Percentiles rank a stretch among this genome's conserved stretches.
Evolutionary conservation across 2,329 filamentous ascomycete genomes (phyloP).

Genomic region (Pleurostoma richardsiae): DNA sequence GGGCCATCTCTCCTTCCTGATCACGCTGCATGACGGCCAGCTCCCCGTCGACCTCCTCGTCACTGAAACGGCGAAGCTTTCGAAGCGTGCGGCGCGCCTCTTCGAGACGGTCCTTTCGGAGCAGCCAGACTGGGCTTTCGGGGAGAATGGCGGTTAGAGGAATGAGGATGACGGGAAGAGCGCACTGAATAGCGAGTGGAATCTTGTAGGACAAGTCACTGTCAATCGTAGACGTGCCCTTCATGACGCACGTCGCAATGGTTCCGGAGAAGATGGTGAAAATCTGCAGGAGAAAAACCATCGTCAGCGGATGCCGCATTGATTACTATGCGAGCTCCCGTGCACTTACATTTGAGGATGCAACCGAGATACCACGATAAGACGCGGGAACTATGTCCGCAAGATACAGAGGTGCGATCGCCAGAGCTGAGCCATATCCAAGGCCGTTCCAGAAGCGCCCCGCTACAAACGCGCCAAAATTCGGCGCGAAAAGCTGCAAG

Average conservation of each 20-base stretch:
- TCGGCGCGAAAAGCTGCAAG: conserved; percentile 27
- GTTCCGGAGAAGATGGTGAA: conserved; percentile 17
- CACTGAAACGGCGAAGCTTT: conserved; percentile 22
- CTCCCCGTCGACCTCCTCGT: conserved; percentile 22
- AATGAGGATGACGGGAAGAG: conserved; percentile 21
- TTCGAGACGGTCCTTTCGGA: conserved; percentile 19
- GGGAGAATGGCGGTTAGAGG: conserved; percentile 21
- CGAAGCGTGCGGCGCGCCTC: conserved; percentile 21
- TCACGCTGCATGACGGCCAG: conserved; percentile 21
- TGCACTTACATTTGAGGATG: conserved; percentile 17
- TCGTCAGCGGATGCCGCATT: not conserved
- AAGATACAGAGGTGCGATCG: conserved; percentile 27
- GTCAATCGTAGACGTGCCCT: conserved; percentile 17
- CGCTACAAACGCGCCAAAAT: conserved; percentile 23
- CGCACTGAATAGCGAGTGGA: conserved; percentile 27
- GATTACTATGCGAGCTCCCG: not conserved
- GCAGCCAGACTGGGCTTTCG: conserved; percentile 27
- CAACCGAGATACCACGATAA: conserved; percentile 7
- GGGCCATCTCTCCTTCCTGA: conserved; percentile 16
- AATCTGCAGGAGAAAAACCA: conserved; percentile 8
- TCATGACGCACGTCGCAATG: conserved; percentile 25
- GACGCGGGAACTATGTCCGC: conserved; percentile 23
- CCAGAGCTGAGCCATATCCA: conserved; percentile 2
- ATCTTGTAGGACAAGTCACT: conserved; percentile 24
- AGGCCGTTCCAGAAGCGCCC: conserved; percentile 22